Evolutionary conservation across 108 stramenopile species (phyloP).

Genomic region (Nitzschia palea): DNA sequence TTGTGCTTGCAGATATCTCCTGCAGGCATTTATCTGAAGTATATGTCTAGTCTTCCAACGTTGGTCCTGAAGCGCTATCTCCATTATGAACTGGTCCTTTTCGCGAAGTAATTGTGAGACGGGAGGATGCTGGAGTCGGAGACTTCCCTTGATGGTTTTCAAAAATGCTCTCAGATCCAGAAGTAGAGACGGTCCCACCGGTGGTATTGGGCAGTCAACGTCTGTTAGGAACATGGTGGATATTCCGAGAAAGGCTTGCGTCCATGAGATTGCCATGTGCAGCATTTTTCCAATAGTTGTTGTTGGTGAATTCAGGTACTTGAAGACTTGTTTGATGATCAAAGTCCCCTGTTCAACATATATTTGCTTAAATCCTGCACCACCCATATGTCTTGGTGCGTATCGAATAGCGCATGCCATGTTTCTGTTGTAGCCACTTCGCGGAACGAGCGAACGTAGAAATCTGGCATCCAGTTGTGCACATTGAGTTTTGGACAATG

Average conservation of each 20-base stretch:
- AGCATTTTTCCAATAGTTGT: background rate
- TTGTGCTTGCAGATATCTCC: too few species aligned
- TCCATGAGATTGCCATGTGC: background rate
- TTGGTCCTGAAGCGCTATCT: background rate
- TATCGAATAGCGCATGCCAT: background rate
- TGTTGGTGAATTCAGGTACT: background rate
- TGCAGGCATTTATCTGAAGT: too few species aligned
- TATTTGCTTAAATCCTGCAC: background rate
- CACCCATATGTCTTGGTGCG: background rate
- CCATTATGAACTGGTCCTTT: background rate
- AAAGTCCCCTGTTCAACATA: background rate
- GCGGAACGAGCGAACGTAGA: background rate
- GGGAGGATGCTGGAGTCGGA: background rate
- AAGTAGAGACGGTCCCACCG: background rate
- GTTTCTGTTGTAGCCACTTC: background rate
- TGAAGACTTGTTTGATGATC: background rate
- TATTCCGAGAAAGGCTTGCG: background rate
- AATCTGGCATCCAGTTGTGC: background rate
- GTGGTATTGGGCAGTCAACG: background rate
- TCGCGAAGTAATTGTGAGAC: too few species aligned
- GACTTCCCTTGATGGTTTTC: background rate
- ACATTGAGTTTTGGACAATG: background rate
- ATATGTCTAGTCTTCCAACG: too few species aligned
- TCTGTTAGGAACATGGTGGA: background rate
- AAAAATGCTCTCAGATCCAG: background rate